Evolutionary conservation across 176 grass and related monocot species (phyloP), one percentile per base, ranked within the genome.

Genomic region (Urochloa ruziziensis): DNA sequence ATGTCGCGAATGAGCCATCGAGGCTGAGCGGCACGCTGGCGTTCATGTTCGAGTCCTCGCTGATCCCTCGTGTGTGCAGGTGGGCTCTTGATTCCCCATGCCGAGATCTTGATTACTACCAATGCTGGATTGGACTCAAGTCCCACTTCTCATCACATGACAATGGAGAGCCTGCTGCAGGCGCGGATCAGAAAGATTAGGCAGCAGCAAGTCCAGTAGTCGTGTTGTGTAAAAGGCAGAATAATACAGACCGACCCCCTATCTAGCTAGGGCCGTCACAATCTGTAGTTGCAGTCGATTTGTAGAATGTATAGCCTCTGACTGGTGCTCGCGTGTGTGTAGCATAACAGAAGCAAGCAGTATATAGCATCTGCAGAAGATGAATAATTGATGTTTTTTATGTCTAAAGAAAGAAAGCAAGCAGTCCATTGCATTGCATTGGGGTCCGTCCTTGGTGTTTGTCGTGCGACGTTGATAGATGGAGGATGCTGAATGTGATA

Each of bases 41-140:
- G 6, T 98, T 98, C 85, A 98, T 95, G 93, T 95, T 98, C 19
- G 96, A 95, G 85, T 95, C 93, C 0, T 82, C 87, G 0, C 89
- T 95, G 11, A 92, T 98, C 54, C 96, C 93, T 29, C 91, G 91
- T 1, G 87, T 95, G n/a, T 95, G 93, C 82, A 85, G 70, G 3
- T 98, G 96, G 96, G 89, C 93, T 12, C 91, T 98, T 0, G 93
- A 98, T 16, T 95, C 91, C 6, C 93, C 91, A 0, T 56, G 78
- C 4, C 79, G 94, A 21, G 91, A 95, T 27, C 81, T 80, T 16
- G 85, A 95, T 69, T 95, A 98, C 85, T 95, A 95, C 83, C 93
- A 82, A 24, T 98, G 96, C 80, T 98, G 93, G 96, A 93, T 93
- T 0, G 96, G 96, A 23, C 66, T 98, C 36, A 95, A 80, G 70